Conservation (phyloP, 2,329 filamentous ascomycete species). For the Sporothrix globosa region DNA sequence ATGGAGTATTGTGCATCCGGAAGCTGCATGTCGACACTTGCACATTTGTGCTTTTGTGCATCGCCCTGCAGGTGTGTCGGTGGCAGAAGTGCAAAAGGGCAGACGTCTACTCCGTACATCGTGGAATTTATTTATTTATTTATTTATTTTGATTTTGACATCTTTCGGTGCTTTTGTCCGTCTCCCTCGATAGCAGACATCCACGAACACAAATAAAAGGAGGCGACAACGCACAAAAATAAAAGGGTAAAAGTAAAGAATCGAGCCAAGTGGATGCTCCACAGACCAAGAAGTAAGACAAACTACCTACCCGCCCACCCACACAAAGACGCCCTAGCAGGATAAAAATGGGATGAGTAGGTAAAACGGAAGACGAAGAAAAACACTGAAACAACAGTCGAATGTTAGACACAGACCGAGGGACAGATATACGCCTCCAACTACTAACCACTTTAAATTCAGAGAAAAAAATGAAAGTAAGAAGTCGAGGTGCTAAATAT, state of each 20-base stretch:
- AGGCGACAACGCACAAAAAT: not conserved
- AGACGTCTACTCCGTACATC: not conserved
- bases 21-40: slow-evolving; percentile 20
- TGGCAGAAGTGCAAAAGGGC: not conserved
- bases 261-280: not conserved
- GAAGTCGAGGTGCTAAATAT: slow-evolving; percentile 4
- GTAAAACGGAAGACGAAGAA: not conserved
- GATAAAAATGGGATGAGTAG: not conserved
- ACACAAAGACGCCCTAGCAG: not conserved
- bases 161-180: not conserved
- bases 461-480: not conserved
- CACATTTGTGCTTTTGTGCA: slow-evolving; percentile 29
- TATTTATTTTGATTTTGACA: not conserved
- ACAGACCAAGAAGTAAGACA: not conserved
- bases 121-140: not conserved
- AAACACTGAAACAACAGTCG: not conserved
- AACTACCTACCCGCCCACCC: slow-evolving; percentile 8
- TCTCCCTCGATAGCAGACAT: not conserved
- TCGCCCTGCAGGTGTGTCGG: slow-evolving; percentile 11
- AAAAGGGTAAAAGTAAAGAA: too few species aligned
- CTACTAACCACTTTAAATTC: too few species aligned
- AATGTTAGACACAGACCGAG: slow-evolving; percentile 5
- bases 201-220: not conserved
- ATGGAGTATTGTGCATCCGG: slow-evolving; percentile 20
- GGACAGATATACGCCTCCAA: not conserved